A percentile compares a stretch with the other conserved stretches of the same genome.
phyloP scores from a whole-genome alignment of 1,284 basidiomycete species.

The Trichosporon coremiiforme region DNA sequence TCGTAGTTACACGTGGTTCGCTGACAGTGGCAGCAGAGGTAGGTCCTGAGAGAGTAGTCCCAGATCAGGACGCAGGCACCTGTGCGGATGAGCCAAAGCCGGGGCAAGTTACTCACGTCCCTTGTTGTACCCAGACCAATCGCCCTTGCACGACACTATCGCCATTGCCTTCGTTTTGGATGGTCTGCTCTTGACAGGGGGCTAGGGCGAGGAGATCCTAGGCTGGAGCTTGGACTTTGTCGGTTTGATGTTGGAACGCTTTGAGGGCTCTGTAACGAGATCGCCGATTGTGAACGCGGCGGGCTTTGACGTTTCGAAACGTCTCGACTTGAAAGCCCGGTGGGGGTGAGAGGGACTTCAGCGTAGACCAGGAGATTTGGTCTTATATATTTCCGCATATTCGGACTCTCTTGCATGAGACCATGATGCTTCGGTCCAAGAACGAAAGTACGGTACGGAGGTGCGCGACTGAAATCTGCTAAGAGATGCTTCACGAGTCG shows the following conservation, averaged over 20 bases:
- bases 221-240: background rate
- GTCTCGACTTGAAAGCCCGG: background rate
- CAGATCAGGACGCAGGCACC: slow-evolving; percentile 1
- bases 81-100: background rate
- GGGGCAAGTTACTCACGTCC: background rate
- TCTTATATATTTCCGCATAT: background rate
- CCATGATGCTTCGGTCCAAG: background rate
- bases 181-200: background rate
- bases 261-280: background rate
- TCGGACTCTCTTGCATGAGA: background rate
- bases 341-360: background rate
- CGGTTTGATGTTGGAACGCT: background rate
- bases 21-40: slow-evolving; percentile 11
- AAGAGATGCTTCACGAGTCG: background rate
- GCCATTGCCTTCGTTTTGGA: background rate
- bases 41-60: background rate
- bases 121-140: slow-evolving; percentile 14
- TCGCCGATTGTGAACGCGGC: background rate
- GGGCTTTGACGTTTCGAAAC: background rate
- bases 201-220: background rate
- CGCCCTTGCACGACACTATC: background rate
- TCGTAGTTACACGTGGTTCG: background rate
- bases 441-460: background rate
- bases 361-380: no score
- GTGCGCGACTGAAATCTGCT: background rate